A percentile compares a stretch with the other conserved stretches of the same genome.
phyloP scores from a whole-genome alignment of 2,329 filamentous ascomycete species.

The Seiridium unicorne region DNA sequence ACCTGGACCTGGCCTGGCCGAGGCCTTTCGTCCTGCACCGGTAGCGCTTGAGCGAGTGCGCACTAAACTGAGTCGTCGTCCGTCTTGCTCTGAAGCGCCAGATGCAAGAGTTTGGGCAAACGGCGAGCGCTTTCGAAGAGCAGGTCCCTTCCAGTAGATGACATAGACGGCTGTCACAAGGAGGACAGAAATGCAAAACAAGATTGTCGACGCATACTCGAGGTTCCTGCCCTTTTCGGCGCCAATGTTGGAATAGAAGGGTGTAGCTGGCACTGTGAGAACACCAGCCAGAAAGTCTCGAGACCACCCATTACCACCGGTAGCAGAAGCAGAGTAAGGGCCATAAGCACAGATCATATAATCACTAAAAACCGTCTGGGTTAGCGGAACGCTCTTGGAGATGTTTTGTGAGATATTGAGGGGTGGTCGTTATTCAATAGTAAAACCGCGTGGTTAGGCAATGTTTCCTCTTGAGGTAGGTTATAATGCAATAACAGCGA shows the following conservation, averaged over 20 bases:
- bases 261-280: conserved; percentile 60
- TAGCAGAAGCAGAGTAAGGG: conserved; percentile 64
- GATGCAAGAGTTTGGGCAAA: conserved; percentile 60
- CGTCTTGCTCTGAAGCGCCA: conserved; percentile 20
- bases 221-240: conserved; percentile 45
- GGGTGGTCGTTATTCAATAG: no score
- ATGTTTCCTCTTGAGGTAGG: no score
- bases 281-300: conserved; percentile 65
- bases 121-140: conserved; percentile 47
- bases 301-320: conserved; percentile 65
- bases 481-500: no score
- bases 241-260: conserved; percentile 49
- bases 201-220: conserved; percentile 53
- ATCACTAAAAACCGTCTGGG: conserved; percentile 30
- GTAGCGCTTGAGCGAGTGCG: not conserved
- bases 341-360: conserved; percentile 69
- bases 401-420: no score
- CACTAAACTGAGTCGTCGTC: conserved; percentile 6
- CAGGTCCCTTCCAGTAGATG: conserved; percentile 56
- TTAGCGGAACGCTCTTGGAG: no score
- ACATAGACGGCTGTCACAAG: conserved; percentile 54
- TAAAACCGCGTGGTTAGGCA: no score
- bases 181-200: conserved; percentile 48
- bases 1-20: not conserved
- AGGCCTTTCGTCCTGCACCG: not conserved